A percentile compares a stretch with the other conserved stretches of the same genome.
Evolutionary conservation across 139 green algal genomes (phyloP).

Genomic region (Ulvella scutata): DNA sequence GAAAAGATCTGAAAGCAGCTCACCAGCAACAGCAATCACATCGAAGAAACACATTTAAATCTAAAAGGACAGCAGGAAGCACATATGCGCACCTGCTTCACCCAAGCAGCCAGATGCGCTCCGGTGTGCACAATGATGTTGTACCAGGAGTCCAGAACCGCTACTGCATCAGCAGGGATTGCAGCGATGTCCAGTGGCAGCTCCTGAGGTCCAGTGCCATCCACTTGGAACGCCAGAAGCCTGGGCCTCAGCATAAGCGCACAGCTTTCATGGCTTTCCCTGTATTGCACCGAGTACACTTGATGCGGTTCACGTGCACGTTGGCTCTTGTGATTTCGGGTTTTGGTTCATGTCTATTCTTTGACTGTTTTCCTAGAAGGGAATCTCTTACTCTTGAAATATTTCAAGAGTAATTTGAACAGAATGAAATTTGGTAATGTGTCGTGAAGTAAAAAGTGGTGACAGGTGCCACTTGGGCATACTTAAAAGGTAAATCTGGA

Average conservation of each 20-base stretch:
- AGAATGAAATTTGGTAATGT: too few species aligned
- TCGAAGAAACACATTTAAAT: too few species aligned
- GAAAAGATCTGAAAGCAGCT: too few species aligned
- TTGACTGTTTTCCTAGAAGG: too few species aligned
- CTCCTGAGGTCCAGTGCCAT: constrained; percentile 11
- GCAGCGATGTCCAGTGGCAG: constrained; percentile 32
- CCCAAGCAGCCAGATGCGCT: constrained; percentile 12
- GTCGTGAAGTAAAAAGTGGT: too few species aligned
- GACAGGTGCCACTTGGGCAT: too few species aligned
- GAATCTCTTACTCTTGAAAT: too few species aligned
- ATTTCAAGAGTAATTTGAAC: too few species aligned
- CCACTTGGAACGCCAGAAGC: constrained; percentile 27
- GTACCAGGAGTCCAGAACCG: constrained; percentile 40
- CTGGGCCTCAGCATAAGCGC: constrained; percentile 44
- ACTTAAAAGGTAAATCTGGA: too few species aligned
- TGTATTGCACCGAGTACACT: not conserved
- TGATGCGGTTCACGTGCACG: constrained; percentile 39
- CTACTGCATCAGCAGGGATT: constrained; percentile 25
- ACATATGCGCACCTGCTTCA: not conserved
- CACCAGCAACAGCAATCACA: too few species aligned
- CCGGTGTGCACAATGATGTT: constrained; percentile 32
- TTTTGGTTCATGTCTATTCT: too few species aligned
- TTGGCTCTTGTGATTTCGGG: not conserved
- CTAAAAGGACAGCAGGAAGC: not conserved
- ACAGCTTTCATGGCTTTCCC: not conserved